Conservation (phyloP, 495 filamentous ascomycete genomes). For the Hyaloscypha bicolor region DNA sequence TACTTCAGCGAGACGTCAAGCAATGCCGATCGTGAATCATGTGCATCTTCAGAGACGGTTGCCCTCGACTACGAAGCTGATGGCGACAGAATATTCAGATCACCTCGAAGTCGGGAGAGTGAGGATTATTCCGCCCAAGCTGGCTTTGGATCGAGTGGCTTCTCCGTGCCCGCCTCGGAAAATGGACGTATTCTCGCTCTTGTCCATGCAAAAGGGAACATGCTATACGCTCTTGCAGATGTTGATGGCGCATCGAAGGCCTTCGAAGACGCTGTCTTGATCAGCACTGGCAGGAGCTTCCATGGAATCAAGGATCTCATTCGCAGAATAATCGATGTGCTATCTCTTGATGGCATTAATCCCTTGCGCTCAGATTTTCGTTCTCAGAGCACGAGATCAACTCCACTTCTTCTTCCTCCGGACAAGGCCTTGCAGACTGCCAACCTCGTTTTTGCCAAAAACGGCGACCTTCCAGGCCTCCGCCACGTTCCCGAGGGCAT, state of each 20-base stretch:
- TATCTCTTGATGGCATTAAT: conserved; percentile 42
- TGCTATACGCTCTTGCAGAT: conserved; percentile 91
- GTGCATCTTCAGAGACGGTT: conserved; percentile 54
- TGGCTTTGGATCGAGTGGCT: conserved; percentile 82
- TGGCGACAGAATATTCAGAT: conserved; percentile 24
- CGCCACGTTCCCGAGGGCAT: conserved; percentile 71
- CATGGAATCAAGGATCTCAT: conserved; percentile 81
- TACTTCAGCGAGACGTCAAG: conserved; percentile 33
- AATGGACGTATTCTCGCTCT: conserved; percentile 93
- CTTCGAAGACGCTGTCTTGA: conserved; percentile 93
- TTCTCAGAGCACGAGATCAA: conserved; percentile 26
- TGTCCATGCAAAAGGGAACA: conserved; percentile 96
- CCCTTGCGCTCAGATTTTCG: conserved; percentile 33
- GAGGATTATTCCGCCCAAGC: conserved; percentile 49
- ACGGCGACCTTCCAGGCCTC: conserved; percentile 77
- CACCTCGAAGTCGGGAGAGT: conserved; percentile 38
- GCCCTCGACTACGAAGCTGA: conserved; percentile 51
- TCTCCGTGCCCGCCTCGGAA: conserved; percentile 81
- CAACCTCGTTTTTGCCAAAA: conserved; percentile 75
- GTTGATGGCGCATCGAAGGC: conserved; percentile 81
- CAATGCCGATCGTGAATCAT: conserved; percentile 43
- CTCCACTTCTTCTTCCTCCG: conserved; percentile 72
- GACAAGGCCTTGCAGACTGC: conserved; percentile 84
- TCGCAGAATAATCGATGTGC: conserved; percentile 73
- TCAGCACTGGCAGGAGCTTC: conserved; percentile 74